phyloP scores from a whole-genome alignment of 192 early-diverging fungal species.

The Chytriomyces sp. region DNA sequence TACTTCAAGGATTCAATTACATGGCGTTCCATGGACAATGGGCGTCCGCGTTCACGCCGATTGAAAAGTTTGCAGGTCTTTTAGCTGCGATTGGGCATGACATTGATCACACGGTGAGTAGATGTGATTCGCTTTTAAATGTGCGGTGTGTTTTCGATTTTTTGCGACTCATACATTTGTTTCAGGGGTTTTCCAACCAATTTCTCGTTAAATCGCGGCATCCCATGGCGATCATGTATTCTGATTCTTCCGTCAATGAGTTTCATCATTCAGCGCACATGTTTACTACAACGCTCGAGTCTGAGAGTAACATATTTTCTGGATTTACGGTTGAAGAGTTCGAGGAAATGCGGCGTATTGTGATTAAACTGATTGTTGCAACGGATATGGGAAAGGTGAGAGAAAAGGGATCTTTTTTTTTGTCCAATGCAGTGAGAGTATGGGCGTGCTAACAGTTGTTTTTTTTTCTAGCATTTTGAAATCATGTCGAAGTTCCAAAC shows the following conservation, averaged over 20 bases:
- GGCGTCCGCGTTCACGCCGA: conserved; percentile 37
- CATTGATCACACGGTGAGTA: conserved; percentile 58
- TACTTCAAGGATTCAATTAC: conserved; percentile 57
- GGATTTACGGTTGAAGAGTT: conserved; percentile 50
- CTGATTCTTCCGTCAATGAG: conserved; percentile 54
- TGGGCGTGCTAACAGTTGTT: not conserved
- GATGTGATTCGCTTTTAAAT: not conserved
- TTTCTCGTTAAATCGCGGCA: conserved; percentile 57
- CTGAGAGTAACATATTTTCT: conserved; percentile 55
- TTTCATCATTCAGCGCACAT: conserved; percentile 60
- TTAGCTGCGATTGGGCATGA: conserved; percentile 59
- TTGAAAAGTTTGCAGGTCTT: conserved; percentile 47
- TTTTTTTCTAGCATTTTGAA: conserved; percentile 57
- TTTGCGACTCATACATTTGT: not conserved
- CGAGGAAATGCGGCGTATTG: conserved; percentile 52
- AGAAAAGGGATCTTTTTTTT: too few relatives aligned
- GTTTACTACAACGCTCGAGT: conserved; percentile 47
- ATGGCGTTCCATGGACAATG: conserved; percentile 45
- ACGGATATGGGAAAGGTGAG: conserved; percentile 63
- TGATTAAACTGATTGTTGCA: conserved; percentile 50
- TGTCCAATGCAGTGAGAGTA: not conserved
- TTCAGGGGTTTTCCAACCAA: conserved; percentile 52
- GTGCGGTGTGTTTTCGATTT: not conserved
- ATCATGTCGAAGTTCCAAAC: conserved; percentile 64
- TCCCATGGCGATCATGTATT: conserved; percentile 54